Evolutionary conservation across 768 basidiomycete species (phyloP).

Genomic region (Suillus hirtellus): DNA sequence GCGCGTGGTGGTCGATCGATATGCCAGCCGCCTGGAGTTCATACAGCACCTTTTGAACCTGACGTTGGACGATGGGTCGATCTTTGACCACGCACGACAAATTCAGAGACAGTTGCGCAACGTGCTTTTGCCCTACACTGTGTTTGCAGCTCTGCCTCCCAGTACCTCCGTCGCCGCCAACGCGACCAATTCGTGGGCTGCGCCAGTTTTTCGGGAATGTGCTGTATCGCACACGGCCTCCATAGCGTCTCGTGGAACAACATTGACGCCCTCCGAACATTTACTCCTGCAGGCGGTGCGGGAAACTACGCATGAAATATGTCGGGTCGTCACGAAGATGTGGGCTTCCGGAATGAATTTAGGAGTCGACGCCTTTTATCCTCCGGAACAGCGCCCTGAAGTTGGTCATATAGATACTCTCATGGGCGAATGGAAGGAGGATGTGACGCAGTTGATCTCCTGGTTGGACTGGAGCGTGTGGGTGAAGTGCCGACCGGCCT

Average conservation of each 20-base stretch:
- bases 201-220: conserved; percentile 15
- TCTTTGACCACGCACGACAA: conserved; percentile 9
- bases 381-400: conserved; percentile 3
- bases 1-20: conserved; percentile 41
- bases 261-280: conserved; percentile 15
- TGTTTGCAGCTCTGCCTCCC: conserved; percentile 3
- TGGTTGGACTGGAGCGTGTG: conserved; percentile 27
- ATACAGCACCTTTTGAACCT: conserved; percentile 37
- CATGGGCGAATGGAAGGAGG: conserved; percentile 13
- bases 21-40: conserved; percentile 41
- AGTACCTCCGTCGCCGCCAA: conserved; percentile 1
- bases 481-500: conserved; percentile 21
- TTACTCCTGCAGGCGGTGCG: conserved; percentile 16
- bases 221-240: conserved; percentile 14
- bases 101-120: conserved; percentile 22
- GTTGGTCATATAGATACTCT: conserved; percentile 5
- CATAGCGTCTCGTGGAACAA: neutral
- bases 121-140: conserved; percentile 17
- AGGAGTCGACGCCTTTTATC: conserved; percentile 8
- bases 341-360: conserved; percentile 19
- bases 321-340: conserved; percentile 20
- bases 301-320: conserved; percentile 21
- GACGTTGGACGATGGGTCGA: conserved; percentile 13
- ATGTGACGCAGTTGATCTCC: conserved; percentile 15
- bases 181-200: conserved; percentile 14